Percentiles rank a stretch among this genome's conserved stretches.
Conservation (phyloP, 73 alveolate species). For the Blepharisma japonicum region DNA sequence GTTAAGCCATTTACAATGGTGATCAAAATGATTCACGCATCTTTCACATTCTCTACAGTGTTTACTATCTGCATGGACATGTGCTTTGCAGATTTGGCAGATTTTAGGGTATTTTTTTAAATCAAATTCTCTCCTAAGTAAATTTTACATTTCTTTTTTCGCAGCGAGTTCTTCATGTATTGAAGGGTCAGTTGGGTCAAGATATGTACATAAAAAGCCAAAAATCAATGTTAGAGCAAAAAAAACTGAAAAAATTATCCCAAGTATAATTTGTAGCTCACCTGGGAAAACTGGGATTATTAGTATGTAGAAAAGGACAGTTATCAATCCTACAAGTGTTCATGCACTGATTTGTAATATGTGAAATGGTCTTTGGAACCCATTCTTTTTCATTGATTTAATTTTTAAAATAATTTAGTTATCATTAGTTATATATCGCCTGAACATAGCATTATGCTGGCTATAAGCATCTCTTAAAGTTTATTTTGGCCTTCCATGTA, state of each 20-base stretch:
- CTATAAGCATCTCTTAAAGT: too few relatives aligned
- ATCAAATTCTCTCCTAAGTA: conserved; percentile 12
- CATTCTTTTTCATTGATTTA: conserved; percentile 28
- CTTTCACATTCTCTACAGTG: conserved; percentile 74
- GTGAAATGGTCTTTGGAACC: conserved; percentile 46
- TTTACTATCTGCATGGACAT: conserved; percentile 39
- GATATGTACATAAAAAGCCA: conserved; percentile 22
- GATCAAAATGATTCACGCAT: conserved; percentile 85
- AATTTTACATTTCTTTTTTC: neutral
- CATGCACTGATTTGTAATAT: conserved; percentile 33
- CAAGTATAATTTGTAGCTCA: neutral
- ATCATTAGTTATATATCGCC: too few relatives aligned
- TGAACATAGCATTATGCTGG: too few relatives aligned
- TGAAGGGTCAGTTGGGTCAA: conserved; percentile 32
- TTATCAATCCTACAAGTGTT: conserved; percentile 21
- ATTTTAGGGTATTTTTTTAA: conserved; percentile 20
- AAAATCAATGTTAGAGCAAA: neutral
- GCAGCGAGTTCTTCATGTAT: conserved; percentile 6
- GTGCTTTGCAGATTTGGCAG: conserved; percentile 18
- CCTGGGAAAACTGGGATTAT: neutral
- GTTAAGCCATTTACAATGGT: conserved; percentile 84
- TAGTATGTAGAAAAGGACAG: neutral
- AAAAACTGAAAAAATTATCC: conserved; percentile 19
- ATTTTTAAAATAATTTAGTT: too few relatives aligned
- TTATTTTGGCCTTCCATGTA: too few relatives aligned